Base-by-base conservation (phyloP, 2,329 filamentous ascomycete genomes). In the Penicillium hesseltinei region DNA sequence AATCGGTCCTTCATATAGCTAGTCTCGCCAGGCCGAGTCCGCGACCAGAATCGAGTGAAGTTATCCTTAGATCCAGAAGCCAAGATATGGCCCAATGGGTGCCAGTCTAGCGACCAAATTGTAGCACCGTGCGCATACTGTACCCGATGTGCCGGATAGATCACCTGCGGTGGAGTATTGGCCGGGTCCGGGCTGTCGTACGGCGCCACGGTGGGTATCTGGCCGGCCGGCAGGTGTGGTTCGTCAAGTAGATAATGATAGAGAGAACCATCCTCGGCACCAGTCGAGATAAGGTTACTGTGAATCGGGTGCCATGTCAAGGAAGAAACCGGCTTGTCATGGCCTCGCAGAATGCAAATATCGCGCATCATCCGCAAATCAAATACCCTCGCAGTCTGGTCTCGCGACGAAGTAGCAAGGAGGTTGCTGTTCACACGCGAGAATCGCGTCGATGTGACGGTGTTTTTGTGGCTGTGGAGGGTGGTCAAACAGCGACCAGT, bases 361-460 rank as follows among this genome's bases (percentile, higher is more conserved):
- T 99, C 94, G 62, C 94, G 89, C 94, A 99, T 97, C 89, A 96
- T 96, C 48, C 94, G 87, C 55, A 99, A 82, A 73, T 99, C 94
- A 69, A 97, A 97, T 45, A 99, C 86, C 59, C 94, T 87, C 9
- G 92, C 92, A 1, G 91, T 96, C 73, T 96, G 91, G 69, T 99
- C 94, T 71, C 94, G 85, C 43, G 92, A 94, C 33, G 92, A 95
- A 0, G 94, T 97, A 36, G 93, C 94, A 47, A 99, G 83, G 60
- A 96, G 88, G 63, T 88, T 84, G 31, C 91, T 92, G 69, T 90
- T 88, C 10, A 90, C 87, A 51, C 88, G 88, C 72, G 97, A 94
- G 71, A 99, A 99, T 45, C 89, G 78, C 0, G 92, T 95, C 71
- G 94, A 94, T 44, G 92, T 94, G 68, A 99, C 92, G 38, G 92